These are phyloP conservation scores for Cladophialophora carrionii DNA, from an alignment of 2,329 filamentous ascomycete species.

Conservation along the genomic window DNA sequence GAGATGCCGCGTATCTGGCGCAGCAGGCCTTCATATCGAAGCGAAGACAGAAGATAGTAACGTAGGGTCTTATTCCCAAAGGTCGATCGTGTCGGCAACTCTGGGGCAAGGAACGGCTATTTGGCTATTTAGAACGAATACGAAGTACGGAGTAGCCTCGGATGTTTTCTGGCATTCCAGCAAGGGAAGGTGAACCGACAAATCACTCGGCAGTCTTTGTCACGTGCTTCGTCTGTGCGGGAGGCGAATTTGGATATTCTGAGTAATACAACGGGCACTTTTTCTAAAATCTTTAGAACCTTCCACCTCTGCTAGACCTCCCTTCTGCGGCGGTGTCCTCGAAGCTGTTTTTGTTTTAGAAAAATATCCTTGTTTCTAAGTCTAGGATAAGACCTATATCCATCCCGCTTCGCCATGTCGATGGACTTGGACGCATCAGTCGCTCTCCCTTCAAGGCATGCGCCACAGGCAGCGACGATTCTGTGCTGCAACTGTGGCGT, in stretches of 20 bases:
- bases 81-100: background rate
- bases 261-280: conserved; percentile 22
- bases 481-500: conserved; percentile 98
- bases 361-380: background rate
- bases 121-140: no score
- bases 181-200: background rate
- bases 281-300: conserved; percentile 14
- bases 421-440: conserved; percentile 64
- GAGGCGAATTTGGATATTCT: conserved; percentile 28
- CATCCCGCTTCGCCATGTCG: conserved; percentile 50
- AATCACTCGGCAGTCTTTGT: background rate
- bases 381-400: background rate
- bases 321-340: background rate
- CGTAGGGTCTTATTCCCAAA: conserved; percentile 7
- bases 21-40: conserved; percentile 38
- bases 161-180: background rate
- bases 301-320: background rate
- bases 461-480: conserved; percentile 62
- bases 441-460: conserved; percentile 41
- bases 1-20: conserved; percentile 34
- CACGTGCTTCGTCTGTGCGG: background rate
- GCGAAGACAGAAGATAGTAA: background rate
- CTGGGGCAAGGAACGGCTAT: conserved; percentile 4
- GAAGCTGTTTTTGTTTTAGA: background rate
- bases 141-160: conserved; percentile 10